A percentile compares a stretch with the other conserved stretches of the same genome.
Conservation (phyloP, 192 early-diverging fungal species). For the Coemansia sp. region DNA sequence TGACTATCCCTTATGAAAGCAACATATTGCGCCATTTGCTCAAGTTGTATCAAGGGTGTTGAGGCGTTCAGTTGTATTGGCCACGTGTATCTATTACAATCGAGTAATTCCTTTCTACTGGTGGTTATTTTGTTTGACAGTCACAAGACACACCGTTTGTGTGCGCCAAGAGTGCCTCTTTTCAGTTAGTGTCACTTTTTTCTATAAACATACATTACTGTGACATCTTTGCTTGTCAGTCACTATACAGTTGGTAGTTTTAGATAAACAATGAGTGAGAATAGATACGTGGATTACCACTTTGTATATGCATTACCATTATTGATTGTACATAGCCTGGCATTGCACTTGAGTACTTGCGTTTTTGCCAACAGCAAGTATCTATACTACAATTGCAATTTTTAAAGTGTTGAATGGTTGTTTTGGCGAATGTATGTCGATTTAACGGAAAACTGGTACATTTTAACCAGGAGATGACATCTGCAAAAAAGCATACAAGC, state of each 20-base stretch:
- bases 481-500: too few relatives aligned
- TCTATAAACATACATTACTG: neutral
- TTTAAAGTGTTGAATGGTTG: neutral
- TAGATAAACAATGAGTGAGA: neutral
- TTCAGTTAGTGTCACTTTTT: neutral
- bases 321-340: neutral
- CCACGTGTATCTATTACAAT: neutral
- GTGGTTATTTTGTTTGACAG: neutral
- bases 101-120: neutral
- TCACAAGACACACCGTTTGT: constrained; percentile 2
- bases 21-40: neutral
- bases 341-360: neutral
- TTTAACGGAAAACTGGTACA: neutral
- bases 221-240: neutral
- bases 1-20: neutral
- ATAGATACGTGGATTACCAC: neutral
- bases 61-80: neutral
- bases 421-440: neutral
- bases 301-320: neutral
- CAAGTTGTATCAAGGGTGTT: neutral
- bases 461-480: too few relatives aligned
- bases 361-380: neutral
- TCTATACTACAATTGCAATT: neutral
- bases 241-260: neutral
- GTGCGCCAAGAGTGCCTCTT: neutral